Base-by-base conservation (phyloP, 495 filamentous ascomycete species). In the Neurospora hispaniola region DNA sequence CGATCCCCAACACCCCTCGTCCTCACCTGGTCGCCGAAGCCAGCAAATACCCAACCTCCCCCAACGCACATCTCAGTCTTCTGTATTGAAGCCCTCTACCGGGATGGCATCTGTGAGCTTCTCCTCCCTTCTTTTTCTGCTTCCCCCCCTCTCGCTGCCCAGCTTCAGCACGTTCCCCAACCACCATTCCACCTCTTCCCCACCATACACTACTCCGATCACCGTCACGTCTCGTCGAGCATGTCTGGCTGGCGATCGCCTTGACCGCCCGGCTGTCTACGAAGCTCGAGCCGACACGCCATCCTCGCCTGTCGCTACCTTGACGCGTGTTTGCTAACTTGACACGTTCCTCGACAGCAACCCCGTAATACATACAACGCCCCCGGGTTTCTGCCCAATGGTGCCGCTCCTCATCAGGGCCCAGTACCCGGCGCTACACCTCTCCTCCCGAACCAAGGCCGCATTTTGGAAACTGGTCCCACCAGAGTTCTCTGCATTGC, bases 401-500 rank as follows among this genome's bases (percentile, higher is more conserved):
- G 87, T 76, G 84, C 82, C 59, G 74, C 81, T n/a, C 74, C 78
- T 74, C 85, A 86, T 71, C 76, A 82, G 35, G 80, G 78, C 68
- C 82, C 84, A 41, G 80, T 80, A 48, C 86, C 86, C 27, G 86
- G 86, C 74, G 87, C 86, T 71, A 82, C 83, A 7, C 87, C 87
- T 69, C 83, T 89, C 14, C 82, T 88, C 40, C 87, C 87, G 23
- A 88, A 88, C 79, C 86, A 88, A 75, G 87, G 87, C 44, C 87
- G 87, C 70, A 82, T 99, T 68, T 89, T 97, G 77, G 93, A 98
- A 82, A 91, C 89, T 69, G 94, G 93, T 40, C 90, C 91, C 62
- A 91, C 89, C 72, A 88, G 96, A 80, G 90, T 99, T 70, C 87
- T 99, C 71, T 98, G 96, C 83, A 91, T 99, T 83, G 96, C 96